Evolutionary conservation across 257 asterid genomes (phyloP), one percentile per base, ranked within the genome.

Genomic region (Capsicum rhomboideum): DNA sequence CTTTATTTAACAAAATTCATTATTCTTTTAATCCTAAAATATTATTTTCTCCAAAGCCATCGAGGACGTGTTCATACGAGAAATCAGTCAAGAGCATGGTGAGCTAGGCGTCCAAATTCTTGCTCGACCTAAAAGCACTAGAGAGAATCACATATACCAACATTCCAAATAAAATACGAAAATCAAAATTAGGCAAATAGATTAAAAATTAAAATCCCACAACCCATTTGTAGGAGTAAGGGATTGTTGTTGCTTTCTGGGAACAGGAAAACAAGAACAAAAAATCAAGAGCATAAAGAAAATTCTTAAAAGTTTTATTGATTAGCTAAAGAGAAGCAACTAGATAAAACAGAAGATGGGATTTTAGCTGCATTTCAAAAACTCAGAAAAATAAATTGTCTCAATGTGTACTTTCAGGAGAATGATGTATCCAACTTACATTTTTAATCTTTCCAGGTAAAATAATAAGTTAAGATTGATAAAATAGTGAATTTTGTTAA

Each of bases 391-490:
- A 83, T 89, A 92, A 93, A 94, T 89, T 83, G 98, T 95, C 92
- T 95, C 94, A 95, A 93, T 91, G 98, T 94, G 97, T 95, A 94
- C 92, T 95, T 94, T 94, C 96, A 88, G 98, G 97, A 92, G 97
- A 95, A 95, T 93, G 96, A 92, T 95, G 99, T 95, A 95, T 95
- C 99, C 98, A 94, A 92, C 97, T 94, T 87, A 92, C 87, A 90
- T 91, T 91, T 88, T 31, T 31, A 31, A 31, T n/a, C n/a, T n/a
- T n/a, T n/a, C 37, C 37, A 31, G 37, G 37, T 31, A 31, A 31
- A 31, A 31, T 31, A 31, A 31, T 31, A 31, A 1, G 2, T 31
- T 31, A 31, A 4, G 4, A 31, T 2, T 31, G 37, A 31, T 1
- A 4, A 31, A 31, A 31, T 31, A 31, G 37, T 31, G 37, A 31